A percentile compares a stretch with the other conserved stretches of the same genome.
phyloP scores from a whole-genome alignment of 805 yeast genomes.

The Scheffersomyces ergatensis region DNA sequence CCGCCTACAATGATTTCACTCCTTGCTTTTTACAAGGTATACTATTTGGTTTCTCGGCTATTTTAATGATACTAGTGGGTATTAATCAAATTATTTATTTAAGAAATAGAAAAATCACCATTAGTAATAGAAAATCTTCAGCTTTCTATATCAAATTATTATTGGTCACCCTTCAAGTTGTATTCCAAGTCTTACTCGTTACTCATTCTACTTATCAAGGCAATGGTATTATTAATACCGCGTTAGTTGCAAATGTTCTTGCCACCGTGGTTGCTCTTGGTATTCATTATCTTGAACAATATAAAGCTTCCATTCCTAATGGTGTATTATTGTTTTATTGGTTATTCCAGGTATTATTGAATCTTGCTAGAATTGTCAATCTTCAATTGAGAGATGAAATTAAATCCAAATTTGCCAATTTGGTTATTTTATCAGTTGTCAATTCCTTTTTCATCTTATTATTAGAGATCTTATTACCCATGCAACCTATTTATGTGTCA shows the following conservation, averaged over 20 bases:
- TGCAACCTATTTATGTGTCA: constrained; percentile 18
- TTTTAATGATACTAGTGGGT: constrained; percentile 45
- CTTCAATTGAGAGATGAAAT: constrained; percentile 32
- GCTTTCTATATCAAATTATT: constrained; percentile 42
- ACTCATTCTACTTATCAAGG: constrained; percentile 12
- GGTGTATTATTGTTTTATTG: constrained; percentile 74
- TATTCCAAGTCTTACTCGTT: constrained; percentile 31
- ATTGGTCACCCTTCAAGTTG: constrained; percentile 37
- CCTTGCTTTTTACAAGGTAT: constrained; percentile 60
- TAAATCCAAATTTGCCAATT: constrained; percentile 15
- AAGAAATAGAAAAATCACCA: constrained; percentile 20
- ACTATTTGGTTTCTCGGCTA: constrained; percentile 39
- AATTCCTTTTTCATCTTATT: constrained; percentile 40
- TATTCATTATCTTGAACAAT: constrained; percentile 71
- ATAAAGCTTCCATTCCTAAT: constrained; percentile 61
- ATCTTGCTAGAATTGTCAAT: constrained; percentile 43
- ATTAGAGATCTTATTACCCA: constrained; percentile 43
- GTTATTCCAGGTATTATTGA: constrained; percentile 55
- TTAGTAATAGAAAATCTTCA: constrained; percentile 31
- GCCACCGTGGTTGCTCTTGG: constrained; percentile 51
- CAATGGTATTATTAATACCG: constrained; percentile 22
- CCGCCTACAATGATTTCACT: constrained; percentile 50
- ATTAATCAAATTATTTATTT: constrained; percentile 29
- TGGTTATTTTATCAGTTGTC: constrained; percentile 31
- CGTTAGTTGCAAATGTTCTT: constrained; percentile 25